Evolutionary conservation across 1,284 basidiomycete species (phyloP), one percentile per base, ranked within the genome.

Genomic region (Anthracocystis panici-leucophaei): DNA sequence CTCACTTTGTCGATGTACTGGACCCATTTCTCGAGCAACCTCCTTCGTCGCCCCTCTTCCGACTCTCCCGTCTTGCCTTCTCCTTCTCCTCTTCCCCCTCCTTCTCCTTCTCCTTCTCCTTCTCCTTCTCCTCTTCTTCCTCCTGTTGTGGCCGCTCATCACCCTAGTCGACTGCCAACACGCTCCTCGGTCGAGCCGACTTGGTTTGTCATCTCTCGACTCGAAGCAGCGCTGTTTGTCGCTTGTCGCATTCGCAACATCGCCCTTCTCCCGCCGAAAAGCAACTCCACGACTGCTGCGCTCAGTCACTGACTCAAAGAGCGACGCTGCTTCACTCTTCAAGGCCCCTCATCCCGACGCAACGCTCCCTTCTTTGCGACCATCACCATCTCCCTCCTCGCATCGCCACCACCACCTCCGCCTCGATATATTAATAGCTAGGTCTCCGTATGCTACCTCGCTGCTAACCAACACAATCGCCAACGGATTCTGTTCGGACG

Each of bases 391-490:
- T 4, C 48, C 25, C 23, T 14, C 10, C 12, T 49, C 48, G 8
- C 27, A 16, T n/a, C 25, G 25, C 29, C 27, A 29, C 5, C 27
- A 8, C 46, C 2, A 16, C 29, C 27, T 49, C 29, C 48, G 29
- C 18, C 48, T 31, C 48, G 27, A 20, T 31, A 31, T 31, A 49
- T 33, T 16, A 5, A 20, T n/a, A 31, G 48, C 48, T 29, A n/a
- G n/a, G n/a, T 20, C n/a, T 16, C 20, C 20, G 5, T 31, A 31
- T n/a, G n/a, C 29, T n/a, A 20, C 3, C 48, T 10, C n/a, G 9
- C 48, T 49, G 27, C 29, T 49, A 12, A n/a, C 48, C 48, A 49
- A 49, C 48, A 49, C 29, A 1, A 8, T 10, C 46, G 27, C 46
- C 46, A 48, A 29, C 46, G 46, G 27, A 29, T n/a, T 6, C 27